Base-by-base conservation (phyloP, 2,329 filamentous ascomycete genomes). In the Corniculantispora saksenae region DNA sequence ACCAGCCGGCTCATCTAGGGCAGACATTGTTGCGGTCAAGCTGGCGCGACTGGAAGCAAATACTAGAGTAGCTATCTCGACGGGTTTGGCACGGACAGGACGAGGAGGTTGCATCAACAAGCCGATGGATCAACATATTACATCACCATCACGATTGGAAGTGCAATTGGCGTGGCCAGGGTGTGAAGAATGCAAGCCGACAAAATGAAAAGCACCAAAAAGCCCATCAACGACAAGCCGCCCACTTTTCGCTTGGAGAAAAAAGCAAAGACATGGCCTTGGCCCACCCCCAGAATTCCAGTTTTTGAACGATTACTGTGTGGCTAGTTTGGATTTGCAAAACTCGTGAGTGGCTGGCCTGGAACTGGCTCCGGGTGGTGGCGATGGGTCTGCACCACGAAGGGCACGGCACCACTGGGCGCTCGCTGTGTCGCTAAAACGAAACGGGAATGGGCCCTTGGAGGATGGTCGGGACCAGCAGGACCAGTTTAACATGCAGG, bases 201-300 rank as follows among this genome's bases (percentile, higher is more conserved):
- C 17, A 19, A 55, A 27, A 27, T 51, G 23, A 6, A 6, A 29
- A 17, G 25, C 13, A 40, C 35, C n/a, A 19, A 23, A 15, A 40
- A 15, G 32, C n/a, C 19, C 29, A 32, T 10, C 32, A 5, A 32
- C 32, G 32, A 32, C 10, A n/a, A n/a, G 32, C 21, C 21, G 38
- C 32, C 57, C 57, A 50, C 57, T 60, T 60, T 60, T 60, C 13
- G 57, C 45, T 60, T 25, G 32, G n/a, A 21, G 12, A 15, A 51
- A 55, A 55, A 38, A 17, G 23, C 25, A 55, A 35, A 38, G 29
- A 35, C 10, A 9, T 21, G 27, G 47, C 6, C n/a, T 10, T 23
- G 48, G 47, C 58, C 58, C 58, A 53, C 58, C 58, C 58, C 48
- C 58, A 29, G 58, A 61, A 61, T 61, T 43, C 58, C 58, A 61